phyloP scores from a whole-genome alignment of 441 rosid genomes.

The Arabidopsis lyrata region DNA sequence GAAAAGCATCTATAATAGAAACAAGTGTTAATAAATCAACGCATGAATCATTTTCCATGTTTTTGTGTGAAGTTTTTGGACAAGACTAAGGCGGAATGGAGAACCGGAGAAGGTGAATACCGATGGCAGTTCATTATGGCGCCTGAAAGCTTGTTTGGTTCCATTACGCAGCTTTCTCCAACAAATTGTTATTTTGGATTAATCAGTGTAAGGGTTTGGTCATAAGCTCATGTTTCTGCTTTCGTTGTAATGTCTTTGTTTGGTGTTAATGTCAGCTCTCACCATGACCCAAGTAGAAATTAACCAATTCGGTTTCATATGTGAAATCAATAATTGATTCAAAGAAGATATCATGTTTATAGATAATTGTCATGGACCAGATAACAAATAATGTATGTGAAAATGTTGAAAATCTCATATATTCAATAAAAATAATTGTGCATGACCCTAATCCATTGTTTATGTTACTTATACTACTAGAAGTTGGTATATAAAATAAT shows the following conservation, averaged over 20 bases:
- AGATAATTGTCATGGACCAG: too few relatives aligned
- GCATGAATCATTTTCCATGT: constrained; percentile 1
- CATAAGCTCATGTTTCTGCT: background rate
- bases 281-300: background rate
- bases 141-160: background rate
- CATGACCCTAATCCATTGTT: too few relatives aligned
- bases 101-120: constrained; percentile 10
- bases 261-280: background rate
- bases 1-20: background rate
- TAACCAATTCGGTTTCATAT: too few relatives aligned
- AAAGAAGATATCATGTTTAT: too few relatives aligned
- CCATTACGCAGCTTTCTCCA: background rate
- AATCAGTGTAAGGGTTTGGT: background rate
- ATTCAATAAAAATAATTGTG: too few relatives aligned
- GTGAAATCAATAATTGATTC: too few relatives aligned
- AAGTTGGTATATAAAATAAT: background rate
- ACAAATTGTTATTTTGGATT: background rate
- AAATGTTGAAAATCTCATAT: too few relatives aligned
- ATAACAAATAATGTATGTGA: too few relatives aligned
- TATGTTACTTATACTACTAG: too few relatives aligned
- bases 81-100: background rate
- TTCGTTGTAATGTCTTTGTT: background rate
- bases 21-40: background rate
- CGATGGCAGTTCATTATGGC: background rate
- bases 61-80: constrained; percentile 28